These are phyloP conservation scores for Zygoascus bituminiphila DNA, from an alignment of 805 yeast species.

Conservation along the genomic window DNA sequence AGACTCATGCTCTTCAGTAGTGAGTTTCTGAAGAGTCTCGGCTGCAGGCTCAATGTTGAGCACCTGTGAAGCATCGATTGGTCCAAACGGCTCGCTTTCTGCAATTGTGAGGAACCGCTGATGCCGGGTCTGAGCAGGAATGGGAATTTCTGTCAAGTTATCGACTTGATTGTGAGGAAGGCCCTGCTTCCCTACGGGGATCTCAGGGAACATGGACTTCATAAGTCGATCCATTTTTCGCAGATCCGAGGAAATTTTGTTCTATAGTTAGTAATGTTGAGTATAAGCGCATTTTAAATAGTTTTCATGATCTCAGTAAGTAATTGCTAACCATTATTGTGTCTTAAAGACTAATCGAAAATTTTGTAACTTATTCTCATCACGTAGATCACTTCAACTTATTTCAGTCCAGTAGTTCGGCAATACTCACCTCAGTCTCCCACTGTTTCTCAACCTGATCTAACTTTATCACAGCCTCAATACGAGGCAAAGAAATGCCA, in stretches of 20 bases:
- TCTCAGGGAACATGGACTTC: conserved; percentile 69
- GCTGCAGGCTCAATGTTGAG: conserved; percentile 84
- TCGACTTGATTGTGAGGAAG: conserved; percentile 40
- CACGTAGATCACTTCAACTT: conserved; percentile 18
- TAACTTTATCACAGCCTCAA: conserved; percentile 79
- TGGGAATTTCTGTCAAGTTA: conserved; percentile 88
- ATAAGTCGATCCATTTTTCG: conserved; percentile 50
- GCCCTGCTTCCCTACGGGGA: conserved; percentile 16
- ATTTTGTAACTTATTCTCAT: conserved; percentile 31
- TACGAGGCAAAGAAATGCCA: conserved; percentile 74
- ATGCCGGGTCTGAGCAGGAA: conserved; percentile 71
- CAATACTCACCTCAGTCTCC: conserved; percentile 49
- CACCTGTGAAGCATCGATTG: conserved; percentile 84
- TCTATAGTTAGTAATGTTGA: conserved; percentile 25
- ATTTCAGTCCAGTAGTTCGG: neutral
- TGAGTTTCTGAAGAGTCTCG: conserved; percentile 60
- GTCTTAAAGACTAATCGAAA: conserved; percentile 82
- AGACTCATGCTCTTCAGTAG: conserved; percentile 21
- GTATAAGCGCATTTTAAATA: conserved; percentile 13
- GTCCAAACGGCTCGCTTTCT: conserved; percentile 93
- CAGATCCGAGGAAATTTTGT: conserved; percentile 47
- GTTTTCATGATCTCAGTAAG: conserved; percentile 16
- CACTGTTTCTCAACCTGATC: conserved; percentile 55
- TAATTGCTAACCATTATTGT: conserved; percentile 42
- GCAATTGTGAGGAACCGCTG: conserved; percentile 84